These are phyloP conservation scores for Grifola frondosa DNA, from an alignment of 1,284 basidiomycete genomes.

Conservation along the genomic window DNA sequence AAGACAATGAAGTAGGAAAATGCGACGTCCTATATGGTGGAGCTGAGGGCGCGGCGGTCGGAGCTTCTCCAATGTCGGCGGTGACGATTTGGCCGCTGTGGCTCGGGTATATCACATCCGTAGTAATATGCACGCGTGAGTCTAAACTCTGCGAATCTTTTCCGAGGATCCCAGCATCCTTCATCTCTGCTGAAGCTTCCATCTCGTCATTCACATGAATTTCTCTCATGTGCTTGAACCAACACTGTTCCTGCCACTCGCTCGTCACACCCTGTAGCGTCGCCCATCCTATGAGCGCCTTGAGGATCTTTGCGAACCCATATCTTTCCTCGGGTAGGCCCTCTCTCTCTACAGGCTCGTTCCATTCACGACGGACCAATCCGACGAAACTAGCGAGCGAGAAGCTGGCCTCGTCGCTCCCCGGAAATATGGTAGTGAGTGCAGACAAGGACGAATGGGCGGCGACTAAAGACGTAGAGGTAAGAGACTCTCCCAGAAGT, in stretches of 20 bases:
- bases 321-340: slow-evolving; percentile 60
- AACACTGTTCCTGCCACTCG: slow-evolving; percentile 70
- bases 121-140: slow-evolving; percentile 66
- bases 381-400: slow-evolving; percentile 75
- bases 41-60: slow-evolving; percentile 27
- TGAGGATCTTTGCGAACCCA: slow-evolving; percentile 60
- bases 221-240: slow-evolving; percentile 65
- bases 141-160: no score
- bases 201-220: slow-evolving; percentile 56
- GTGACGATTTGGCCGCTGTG: slow-evolving; percentile 66
- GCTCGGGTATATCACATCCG: slow-evolving; percentile 63
- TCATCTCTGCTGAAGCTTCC: slow-evolving; percentile 12
- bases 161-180: no score
- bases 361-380: slow-evolving; percentile 70
- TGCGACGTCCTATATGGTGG: slow-evolving; percentile 21
- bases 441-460: slow-evolving; percentile 73
- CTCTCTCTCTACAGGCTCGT: slow-evolving; percentile 48
- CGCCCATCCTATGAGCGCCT: slow-evolving; percentile 74
- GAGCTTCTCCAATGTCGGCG: slow-evolving; percentile 67
- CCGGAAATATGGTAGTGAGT: slow-evolving; percentile 69
- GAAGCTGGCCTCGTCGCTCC: slow-evolving; percentile 74
- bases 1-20: neutral
- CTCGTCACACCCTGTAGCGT: slow-evolving; percentile 76
- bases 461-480: slow-evolving; percentile 70
- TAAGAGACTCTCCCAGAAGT: slow-evolving; percentile 70